These are phyloP conservation scores for Pneumocystis murina DNA, from an alignment of 1,139 yeast genomes.

Conservation along the genomic window DNA sequence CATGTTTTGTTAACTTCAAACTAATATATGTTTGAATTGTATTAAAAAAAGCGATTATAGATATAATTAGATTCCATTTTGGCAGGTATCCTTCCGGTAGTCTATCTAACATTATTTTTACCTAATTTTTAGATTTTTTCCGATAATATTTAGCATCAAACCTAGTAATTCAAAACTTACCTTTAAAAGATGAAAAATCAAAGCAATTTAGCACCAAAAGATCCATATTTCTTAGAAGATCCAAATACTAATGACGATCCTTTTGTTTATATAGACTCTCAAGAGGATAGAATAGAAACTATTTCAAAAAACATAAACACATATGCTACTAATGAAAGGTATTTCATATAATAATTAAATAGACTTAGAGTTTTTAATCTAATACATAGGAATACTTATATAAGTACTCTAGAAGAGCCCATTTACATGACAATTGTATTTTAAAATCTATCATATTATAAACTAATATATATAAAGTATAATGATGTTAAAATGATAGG, in stretches of 20 bases:
- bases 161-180: not conserved
- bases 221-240: not conserved
- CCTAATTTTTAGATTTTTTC: not conserved
- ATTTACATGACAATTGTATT: conserved; percentile 45
- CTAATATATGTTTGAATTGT: conserved; percentile 82
- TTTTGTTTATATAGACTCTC: not conserved
- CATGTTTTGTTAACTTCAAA: conserved; percentile 56
- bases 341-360: not conserved
- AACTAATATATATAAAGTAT: not conserved
- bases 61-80: conserved; percentile 54
- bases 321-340: not conserved
- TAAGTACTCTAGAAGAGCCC: conserved; percentile 76
- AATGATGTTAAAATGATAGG: conserved; percentile 59
- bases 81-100: conserved; percentile 27
- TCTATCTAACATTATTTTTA: not conserved
- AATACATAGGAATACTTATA: conserved; percentile 52
- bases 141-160: not conserved
- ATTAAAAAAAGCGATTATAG: conserved; percentile 79
- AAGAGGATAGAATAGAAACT: not conserved
- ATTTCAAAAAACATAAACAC: not conserved
- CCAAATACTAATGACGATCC: not conserved
- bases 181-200: not conserved
- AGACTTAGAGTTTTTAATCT: not conserved
- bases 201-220: not conserved
- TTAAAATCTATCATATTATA: not conserved